Base-by-base conservation (phyloP, 2,329 filamentous ascomycete genomes). In the Stemphylium beticola region DNA sequence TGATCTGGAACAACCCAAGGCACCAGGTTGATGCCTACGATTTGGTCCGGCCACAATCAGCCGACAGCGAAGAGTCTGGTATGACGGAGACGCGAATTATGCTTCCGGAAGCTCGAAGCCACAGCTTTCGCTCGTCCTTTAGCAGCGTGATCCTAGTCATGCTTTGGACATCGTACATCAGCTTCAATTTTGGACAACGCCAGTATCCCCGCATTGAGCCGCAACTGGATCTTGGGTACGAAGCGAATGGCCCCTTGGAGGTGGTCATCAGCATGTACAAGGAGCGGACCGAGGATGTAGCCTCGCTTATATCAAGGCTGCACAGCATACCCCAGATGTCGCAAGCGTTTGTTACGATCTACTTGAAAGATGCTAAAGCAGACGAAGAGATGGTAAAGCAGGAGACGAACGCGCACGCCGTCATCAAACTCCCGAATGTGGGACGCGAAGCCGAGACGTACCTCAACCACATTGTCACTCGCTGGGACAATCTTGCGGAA, bases 391-490 rank as follows among this genome's bases (percentile, higher is more conserved):
- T 47, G 8, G 57, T 75, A 24, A 57, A 64, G 29, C 26, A 55
- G 18, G 46, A 45, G 20, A 69, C 72, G 10, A 56, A 57, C 6
- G 71, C 72, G n/a, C 52, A 61, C 31, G 47, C 64, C 5, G 66
- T 75, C 10, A 62, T 61, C 11, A 49, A 57, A 9, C 53, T 72
- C 2, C 66, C 65, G 4, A 82, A 82, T 48, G 55, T 74, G 29
- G 80, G 80, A 18, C 73, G 80, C 32, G 76, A 80, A 60, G 73
- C 76, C 15, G 78, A 77, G 8, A 78, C 79, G 4, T 82, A 78
- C 63, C 74, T 82, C 4, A 65, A 76, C 54, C 80, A 83, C 57
- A 81, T 82, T 31, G 52, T 79, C 4, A 64, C 58, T 12, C 53
- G 68, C 37, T 83, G 77, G 76, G 75, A 81, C 33, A 61, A 61